Evolutionary conservation across 2,329 filamentous ascomycete species (phyloP), one percentile per base, ranked within the genome.

Genomic region (Verticillium albo-atrum): DNA sequence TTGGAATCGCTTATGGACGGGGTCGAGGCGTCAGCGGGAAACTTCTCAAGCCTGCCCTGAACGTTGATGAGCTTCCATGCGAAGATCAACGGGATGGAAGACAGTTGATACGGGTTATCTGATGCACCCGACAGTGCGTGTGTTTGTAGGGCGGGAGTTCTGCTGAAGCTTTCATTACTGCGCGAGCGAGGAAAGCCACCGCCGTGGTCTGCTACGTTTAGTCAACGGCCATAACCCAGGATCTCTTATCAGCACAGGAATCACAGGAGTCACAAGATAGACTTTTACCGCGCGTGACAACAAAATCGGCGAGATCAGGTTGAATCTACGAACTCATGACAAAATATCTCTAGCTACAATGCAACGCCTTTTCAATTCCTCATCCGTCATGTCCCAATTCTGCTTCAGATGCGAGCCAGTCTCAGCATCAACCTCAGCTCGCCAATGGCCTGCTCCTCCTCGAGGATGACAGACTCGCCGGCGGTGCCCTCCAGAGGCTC

Each of bases 381-480:
- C 35, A 27, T 30, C 28, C 32, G 6, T 56, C 34, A 28, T 42
- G 12, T 37, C 27, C 23, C 54, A n/a, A n/a, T 26, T 9, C 42
- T 6, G 34, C 55, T 6, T 58, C 86, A 83, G 62, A 86, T 72
- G 62, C 84, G 80, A 4, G 84, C 77, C 66, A 96, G 73, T 66
- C 90, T 85, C 71, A 96, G 75, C 77, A 91, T 75, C 75, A 94
- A 90, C 1, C 86, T 92, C 6, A 91, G 90, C 71, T 91, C 91
- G 69, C 93, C 89, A 61, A 96, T 84, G 74, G 95, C 90, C 70
- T 95, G 90, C 70, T 94, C 89, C 75, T 96, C 92, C 74, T 96
- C 86, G 50, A 84, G 79, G 70, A 96, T 92, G 58, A 93, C 65
- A 2, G 60, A 55, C 34, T 68, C 60, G 6, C 54, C 59, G 25